A percentile compares a stretch with the other conserved stretches of the same genome.
Evolutionary conservation across 2,329 filamentous ascomycete genomes (phyloP).

Genomic region (Didymella pomorum): DNA sequence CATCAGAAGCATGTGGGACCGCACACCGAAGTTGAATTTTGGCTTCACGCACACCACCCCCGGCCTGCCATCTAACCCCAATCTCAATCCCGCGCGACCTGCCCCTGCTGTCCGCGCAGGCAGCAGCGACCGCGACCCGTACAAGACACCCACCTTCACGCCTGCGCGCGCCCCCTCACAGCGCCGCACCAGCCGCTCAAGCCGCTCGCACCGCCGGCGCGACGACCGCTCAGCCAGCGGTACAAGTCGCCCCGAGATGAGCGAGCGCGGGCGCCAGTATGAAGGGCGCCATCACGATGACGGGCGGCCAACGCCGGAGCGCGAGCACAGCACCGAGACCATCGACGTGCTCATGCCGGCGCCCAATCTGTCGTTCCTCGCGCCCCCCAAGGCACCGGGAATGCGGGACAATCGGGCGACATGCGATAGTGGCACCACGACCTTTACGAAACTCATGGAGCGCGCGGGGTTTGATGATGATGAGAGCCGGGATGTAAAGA

Average conservation of each 20-base stretch:
- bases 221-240: too few species aligned
- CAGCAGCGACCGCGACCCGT: constrained; percentile 40
- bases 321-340: constrained; percentile 53
- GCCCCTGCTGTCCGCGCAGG: constrained; percentile 41
- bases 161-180: constrained; percentile 33
- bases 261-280: not conserved
- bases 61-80: constrained; percentile 26
- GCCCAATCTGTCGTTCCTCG: constrained; percentile 41
- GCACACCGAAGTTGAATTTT: constrained; percentile 45
- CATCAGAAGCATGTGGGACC: constrained; percentile 49
- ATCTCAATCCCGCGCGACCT: constrained; percentile 24
- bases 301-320: constrained; percentile 16
- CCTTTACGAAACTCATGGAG: constrained; percentile 55
- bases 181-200: constrained; percentile 28
- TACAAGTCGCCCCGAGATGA: constrained; percentile 20
- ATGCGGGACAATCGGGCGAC: constrained; percentile 47
- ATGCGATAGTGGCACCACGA: constrained; percentile 44
- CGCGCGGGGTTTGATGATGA: constrained; percentile 51
- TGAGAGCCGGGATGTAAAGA: constrained; percentile 37
- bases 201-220: constrained; percentile 13
- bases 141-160: constrained; percentile 41
- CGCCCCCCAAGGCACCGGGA: constrained; percentile 41
- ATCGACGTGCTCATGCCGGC: constrained; percentile 55
- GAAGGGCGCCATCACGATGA: not conserved
- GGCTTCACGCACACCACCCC: constrained; percentile 25